These are phyloP conservation scores for Aspergillus proliferans DNA, from an alignment of 2,329 filamentous ascomycete genomes.

Conservation along the genomic window DNA sequence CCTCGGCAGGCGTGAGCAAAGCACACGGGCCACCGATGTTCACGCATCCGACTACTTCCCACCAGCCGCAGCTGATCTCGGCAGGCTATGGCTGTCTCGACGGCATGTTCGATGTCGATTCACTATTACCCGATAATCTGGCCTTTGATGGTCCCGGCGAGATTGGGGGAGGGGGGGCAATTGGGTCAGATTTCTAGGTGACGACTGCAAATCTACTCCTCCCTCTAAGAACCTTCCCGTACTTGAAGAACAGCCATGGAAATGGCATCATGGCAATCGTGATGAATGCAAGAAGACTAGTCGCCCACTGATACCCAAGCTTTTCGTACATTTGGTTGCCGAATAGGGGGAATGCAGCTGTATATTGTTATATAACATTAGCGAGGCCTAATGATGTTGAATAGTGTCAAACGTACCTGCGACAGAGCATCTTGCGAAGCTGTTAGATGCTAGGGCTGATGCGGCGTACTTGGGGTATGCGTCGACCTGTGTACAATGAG, in stretches of 20 bases:
- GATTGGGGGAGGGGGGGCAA: too few species aligned
- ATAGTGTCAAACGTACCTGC: not conserved
- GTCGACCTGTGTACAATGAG: not conserved
- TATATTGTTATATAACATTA: not conserved
- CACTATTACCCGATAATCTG: slow-evolving; percentile 4
- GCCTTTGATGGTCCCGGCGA: not conserved
- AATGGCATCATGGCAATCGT: not conserved
- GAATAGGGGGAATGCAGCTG: not conserved
- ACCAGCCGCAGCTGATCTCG: not conserved
- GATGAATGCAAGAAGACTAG: not conserved
- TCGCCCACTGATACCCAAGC: not conserved
- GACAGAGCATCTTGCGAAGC: not conserved
- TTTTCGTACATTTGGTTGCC: not conserved
- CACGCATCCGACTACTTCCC: not conserved
- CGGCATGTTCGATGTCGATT: slow-evolving; percentile 9
- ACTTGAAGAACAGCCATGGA: not conserved
- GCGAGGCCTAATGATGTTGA: too few species aligned
- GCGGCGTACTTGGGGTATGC: not conserved
- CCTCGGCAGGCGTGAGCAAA: not conserved
- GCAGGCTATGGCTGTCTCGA: slow-evolving; percentile 7
- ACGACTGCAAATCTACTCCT: not conserved
- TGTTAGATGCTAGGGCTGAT: not conserved
- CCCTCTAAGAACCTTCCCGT: not conserved
- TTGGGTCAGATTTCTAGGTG: not conserved
- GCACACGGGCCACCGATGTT: not conserved